Conservation (phyloP, 805 yeast species). For the Peterozyma xylosa region DNA sequence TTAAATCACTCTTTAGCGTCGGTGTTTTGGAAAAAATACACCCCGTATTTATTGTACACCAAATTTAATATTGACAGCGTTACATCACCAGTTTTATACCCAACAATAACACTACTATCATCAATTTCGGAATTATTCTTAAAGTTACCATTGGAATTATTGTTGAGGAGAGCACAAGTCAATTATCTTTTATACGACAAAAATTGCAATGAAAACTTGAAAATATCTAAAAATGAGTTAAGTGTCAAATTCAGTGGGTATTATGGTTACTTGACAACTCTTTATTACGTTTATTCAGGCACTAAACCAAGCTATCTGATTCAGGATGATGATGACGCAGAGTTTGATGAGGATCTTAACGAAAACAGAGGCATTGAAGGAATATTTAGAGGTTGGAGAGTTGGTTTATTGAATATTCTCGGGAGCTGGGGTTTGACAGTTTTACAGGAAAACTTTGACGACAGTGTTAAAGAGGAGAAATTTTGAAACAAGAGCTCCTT, state of each 20-base stretch:
- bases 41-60: conserved; percentile 57
- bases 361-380: conserved; percentile 39
- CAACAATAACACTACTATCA: conserved; percentile 50
- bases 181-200: conserved; percentile 40
- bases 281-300: conserved; percentile 39
- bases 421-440: conserved; percentile 79
- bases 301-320: conserved; percentile 19
- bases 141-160: conserved; percentile 80
- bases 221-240: conserved; percentile 39
- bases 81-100: conserved; percentile 53
- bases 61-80: conserved; percentile 60
- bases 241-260: conserved; percentile 55
- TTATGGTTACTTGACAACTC: conserved; percentile 44
- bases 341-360: conserved; percentile 24
- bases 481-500: conserved; percentile 12
- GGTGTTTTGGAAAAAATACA: conserved; percentile 52
- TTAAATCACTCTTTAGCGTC: conserved; percentile 54
- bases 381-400: conserved; percentile 87
- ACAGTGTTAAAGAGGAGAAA: conserved; percentile 33
- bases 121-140: conserved; percentile 63
- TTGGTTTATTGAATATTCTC: conserved; percentile 68
- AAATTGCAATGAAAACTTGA: conserved; percentile 31
- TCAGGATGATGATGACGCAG: conserved; percentile 17
- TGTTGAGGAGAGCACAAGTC: conserved; percentile 79
- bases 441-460: conserved; percentile 41